Percentiles rank a stretch among this genome's conserved stretches.
Conservation (phyloP, 768 basidiomycete genomes). For the Cystofilobasidium capitatum region DNA sequence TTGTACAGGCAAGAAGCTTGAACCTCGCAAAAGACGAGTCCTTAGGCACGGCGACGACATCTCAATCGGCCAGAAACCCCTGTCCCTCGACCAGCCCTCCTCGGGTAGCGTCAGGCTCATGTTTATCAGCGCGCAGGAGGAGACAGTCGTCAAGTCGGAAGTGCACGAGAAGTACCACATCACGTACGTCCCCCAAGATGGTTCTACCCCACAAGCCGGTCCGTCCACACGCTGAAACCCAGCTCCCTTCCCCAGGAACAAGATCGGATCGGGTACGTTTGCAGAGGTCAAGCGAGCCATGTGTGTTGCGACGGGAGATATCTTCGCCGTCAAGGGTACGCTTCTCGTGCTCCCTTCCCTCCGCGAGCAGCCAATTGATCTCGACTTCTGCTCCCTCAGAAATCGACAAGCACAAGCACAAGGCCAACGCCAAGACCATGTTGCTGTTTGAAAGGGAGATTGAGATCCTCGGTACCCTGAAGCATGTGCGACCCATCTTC, state of each 20-base stretch:
- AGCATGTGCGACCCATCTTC: constrained; percentile 46
- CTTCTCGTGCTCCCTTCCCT: not conserved
- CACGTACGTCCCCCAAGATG: not conserved
- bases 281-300: constrained; percentile 19
- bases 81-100: not conserved
- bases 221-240: not conserved
- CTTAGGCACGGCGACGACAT: constrained; percentile 76
- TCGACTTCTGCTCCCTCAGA: not conserved
- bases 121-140: not conserved
- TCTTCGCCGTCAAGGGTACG: constrained; percentile 24
- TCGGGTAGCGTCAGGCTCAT: constrained; percentile 15
- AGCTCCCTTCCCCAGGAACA: not conserved
- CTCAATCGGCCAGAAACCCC: constrained; percentile 56
- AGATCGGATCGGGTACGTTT: constrained; percentile 21
- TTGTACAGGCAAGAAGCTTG: constrained; percentile 56
- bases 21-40: constrained; percentile 49
- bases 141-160: not conserved
- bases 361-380: not conserved
- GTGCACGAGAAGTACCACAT: constrained; percentile 17
- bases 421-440: constrained; percentile 34
- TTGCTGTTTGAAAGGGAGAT: constrained; percentile 60
- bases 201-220: not conserved
- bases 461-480: constrained; percentile 61
- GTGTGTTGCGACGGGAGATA: constrained; percentile 7
- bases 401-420: constrained; percentile 24